phyloP scores from a whole-genome alignment of 441 rosid genomes.

The Gossypium aridum region DNA sequence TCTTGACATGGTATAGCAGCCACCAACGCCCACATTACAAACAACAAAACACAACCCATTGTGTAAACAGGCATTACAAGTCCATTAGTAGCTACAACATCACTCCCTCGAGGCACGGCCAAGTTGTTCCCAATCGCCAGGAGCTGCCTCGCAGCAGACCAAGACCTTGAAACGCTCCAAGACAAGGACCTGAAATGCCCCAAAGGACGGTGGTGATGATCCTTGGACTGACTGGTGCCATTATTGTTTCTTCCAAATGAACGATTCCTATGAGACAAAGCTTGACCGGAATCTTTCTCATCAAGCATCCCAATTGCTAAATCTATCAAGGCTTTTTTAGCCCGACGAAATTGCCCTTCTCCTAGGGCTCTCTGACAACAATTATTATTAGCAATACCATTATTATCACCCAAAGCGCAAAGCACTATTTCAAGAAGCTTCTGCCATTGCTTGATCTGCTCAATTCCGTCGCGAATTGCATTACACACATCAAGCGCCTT shows the following conservation, averaged over 20 bases:
- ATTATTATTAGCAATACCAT: background rate
- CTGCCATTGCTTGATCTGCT: conserved; percentile 86
- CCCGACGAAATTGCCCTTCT: conserved; percentile 84
- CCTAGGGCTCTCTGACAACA: conserved; percentile 40
- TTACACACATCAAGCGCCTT: conserved; percentile 92
- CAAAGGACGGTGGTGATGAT: conserved; percentile 29
- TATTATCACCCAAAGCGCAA: conserved; percentile 42
- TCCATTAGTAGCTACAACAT: conserved; percentile 47
- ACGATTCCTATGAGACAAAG: conserved; percentile 52
- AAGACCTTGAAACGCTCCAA: conserved; percentile 85
- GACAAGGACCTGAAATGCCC: conserved; percentile 79
- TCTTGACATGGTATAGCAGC: conserved; percentile 94
- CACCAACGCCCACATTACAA: conserved; percentile 83
- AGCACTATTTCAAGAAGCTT: conserved; percentile 75
- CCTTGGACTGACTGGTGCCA: conserved; percentile 22
- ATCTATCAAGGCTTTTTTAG: conserved; percentile 68
- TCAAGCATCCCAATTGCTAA: conserved; percentile 79
- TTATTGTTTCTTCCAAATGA: conserved; percentile 61
- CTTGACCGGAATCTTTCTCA: conserved; percentile 53
- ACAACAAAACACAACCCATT: conserved; percentile 56
- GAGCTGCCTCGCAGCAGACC: conserved; percentile 87
- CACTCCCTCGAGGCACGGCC: conserved; percentile 45
- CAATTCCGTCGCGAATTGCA: conserved; percentile 84
- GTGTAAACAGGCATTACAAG: conserved; percentile 56
- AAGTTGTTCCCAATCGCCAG: conserved; percentile 74